Conservation (phyloP, 805 yeast genomes). For the Ogataea henricii region DNA sequence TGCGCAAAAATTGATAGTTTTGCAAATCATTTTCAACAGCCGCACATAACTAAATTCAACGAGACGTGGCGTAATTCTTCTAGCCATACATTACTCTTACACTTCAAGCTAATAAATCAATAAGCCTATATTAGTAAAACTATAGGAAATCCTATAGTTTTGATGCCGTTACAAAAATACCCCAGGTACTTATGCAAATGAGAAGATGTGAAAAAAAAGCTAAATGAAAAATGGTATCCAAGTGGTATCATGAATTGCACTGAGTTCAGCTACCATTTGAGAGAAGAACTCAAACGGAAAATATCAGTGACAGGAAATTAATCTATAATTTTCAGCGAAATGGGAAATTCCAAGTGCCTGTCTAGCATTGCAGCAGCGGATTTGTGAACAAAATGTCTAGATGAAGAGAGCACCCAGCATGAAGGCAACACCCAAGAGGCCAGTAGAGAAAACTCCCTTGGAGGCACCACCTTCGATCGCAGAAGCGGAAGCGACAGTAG, state of each 20-base stretch:
- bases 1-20: no score
- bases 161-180: slow-evolving; percentile 21
- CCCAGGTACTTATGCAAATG: slow-evolving; percentile 16
- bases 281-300: slow-evolving; percentile 1
- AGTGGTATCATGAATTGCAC: slow-evolving; percentile 8
- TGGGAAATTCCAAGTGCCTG: slow-evolving; percentile 12
- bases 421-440: slow-evolving; percentile 28
- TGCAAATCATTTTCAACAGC: no score
- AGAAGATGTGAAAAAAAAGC: slow-evolving; percentile 5
- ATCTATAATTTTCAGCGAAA: slow-evolving; percentile 3
- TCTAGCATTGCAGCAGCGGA: slow-evolving; percentile 9
- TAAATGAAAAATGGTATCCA: slow-evolving; percentile 13
- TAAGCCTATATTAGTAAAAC: slow-evolving; percentile 10
- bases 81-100: background rate
- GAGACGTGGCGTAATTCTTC: background rate
- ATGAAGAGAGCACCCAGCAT: slow-evolving; percentile 26
- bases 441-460: slow-evolving; percentile 27
- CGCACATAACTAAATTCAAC: no score
- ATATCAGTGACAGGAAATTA: slow-evolving; percentile 2
- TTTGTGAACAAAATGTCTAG: slow-evolving; percentile 11
- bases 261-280: background rate
- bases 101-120: background rate
- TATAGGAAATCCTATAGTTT: slow-evolving; percentile 15
- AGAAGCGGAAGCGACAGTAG: slow-evolving; percentile 20
- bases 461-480: slow-evolving; percentile 25